Evolutionary conservation across 1,284 basidiomycete genomes (phyloP), one percentile per base, ranked within the genome.

Genomic region (Trichosporon faecale): DNA sequence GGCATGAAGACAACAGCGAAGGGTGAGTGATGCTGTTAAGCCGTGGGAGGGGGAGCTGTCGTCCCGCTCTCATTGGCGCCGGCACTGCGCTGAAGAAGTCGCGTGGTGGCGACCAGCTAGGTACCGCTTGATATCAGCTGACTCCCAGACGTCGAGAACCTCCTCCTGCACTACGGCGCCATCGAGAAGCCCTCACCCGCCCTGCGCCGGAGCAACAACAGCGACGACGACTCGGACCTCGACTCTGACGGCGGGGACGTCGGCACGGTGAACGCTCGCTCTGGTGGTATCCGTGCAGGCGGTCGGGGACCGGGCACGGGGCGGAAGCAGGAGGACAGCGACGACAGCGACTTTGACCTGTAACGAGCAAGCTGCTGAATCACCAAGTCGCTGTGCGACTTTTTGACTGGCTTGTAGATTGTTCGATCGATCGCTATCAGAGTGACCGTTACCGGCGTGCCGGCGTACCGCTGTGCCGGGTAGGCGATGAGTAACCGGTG

Each of bases 1-100:
- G 91, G 75, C 86, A 92, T 85, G 86, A 88, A 81, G 88, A 95
- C 93, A 64, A 88, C 86, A 46, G 85, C 91, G n/a, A 90, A 92
- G 86, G 95, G 95, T 94, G 76, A 70, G 84, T 74, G 5, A n/a
- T n/a, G n/a, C n/a, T n/a, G n/a, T n/a, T n/a, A n/a, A n/a, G n/a
- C n/a, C n/a, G n/a, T n/a, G n/a, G n/a, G n/a, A n/a, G n/a, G n/a
- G n/a, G n/a, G n/a, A n/a, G n/a, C n/a, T 18, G 12, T n/a, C 31
- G 4, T 25, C 3, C 6, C 29, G 7, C 8, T 18, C 3, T 33
- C n/a, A 14, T n/a, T 35, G 21, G 11, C 31, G 11, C 31, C 7
- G 46, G 35, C 9, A 3, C 9, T 37, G 11, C 11, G 12, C 9
- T 12, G 11, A 14, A 14, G 35, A 12, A 12, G 31, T 9, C 31